Base-by-base conservation (phyloP, 2,329 filamentous ascomycete species). In the Calonectria fujianensis region DNA sequence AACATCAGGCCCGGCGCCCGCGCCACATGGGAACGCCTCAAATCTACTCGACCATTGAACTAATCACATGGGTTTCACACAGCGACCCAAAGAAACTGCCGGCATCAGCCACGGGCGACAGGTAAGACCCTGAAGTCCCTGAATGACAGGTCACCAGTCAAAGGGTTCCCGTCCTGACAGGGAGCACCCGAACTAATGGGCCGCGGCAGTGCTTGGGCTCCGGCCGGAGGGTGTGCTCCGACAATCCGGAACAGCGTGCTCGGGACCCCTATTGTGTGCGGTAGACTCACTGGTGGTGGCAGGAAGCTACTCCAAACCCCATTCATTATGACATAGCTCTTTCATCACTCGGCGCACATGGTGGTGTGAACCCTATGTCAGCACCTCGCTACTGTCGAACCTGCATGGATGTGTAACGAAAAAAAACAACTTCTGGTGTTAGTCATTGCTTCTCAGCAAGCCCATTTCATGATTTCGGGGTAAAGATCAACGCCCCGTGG, bases 21-120 rank as follows among this genome's bases (percentile, higher is more conserved):
- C 35, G 24, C 35, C 35, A 63, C 35, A 63, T 29, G 13, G n/a
- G 37, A 39, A 13, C 45, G n/a, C 45, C n/a, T 48, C n/a, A n/a
- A 13, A 24, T 48, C 45, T 11, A 24, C 45, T 48, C 45, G 24
- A 13, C 45, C 9, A 24, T 48, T 48, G 9, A 13, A 8, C 45
- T 24, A 11, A n/a, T 48, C 41, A n/a, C 41, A 45, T 45, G 41
- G 41, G 7, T n/a, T 24, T 48, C 45, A 20, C n/a, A 24, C 45
- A 20, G 10, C 9, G n/a, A 24, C 45, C n/a, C 45, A 48, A 48
- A 48, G n/a, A 48, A 48, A 24, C 41, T 45, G 41, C 41, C 41
- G 41, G 57, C 57, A 63, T 16, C n/a, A 41, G 57, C 57, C 57
- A 63, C 57, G 37, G 57, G 57, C 57, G n/a, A 9, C 35, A 35